A percentile compares a stretch with the other conserved stretches of the same genome.
Evolutionary conservation across 495 filamentous ascomycete species (phyloP).

Genomic region (Lophiotrema nucula): DNA sequence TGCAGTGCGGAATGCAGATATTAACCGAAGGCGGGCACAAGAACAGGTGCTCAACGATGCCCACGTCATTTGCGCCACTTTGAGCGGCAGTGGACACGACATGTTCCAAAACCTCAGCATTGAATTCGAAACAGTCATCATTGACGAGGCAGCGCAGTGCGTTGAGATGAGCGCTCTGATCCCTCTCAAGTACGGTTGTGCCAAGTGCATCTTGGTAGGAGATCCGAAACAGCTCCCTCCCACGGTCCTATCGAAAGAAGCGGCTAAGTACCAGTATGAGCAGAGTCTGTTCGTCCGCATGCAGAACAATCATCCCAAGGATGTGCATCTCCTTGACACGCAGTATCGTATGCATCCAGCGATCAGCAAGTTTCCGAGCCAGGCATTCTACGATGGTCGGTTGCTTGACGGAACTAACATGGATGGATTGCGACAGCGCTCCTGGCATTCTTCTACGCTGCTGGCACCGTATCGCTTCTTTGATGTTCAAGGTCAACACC

Average conservation of each 20-base stretch:
- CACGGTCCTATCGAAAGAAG: conserved; percentile 90
- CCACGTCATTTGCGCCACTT: conserved; percentile 90
- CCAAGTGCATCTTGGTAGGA: conserved; percentile 95
- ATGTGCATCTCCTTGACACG: conserved; percentile 91
- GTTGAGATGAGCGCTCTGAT: conserved; percentile 96
- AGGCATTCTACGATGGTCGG: conserved; percentile 84
- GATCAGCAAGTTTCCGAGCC: conserved; percentile 85
- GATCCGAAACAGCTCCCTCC: conserved; percentile 97
- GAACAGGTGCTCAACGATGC: conserved; percentile 87
- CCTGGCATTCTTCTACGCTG: conserved; percentile 80
- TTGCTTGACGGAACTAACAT: conserved; percentile 83
- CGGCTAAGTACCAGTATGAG: conserved; percentile 90
- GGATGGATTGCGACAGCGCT: conserved; percentile 66
- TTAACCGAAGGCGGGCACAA: conserved; percentile 78
- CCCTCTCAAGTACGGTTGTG: conserved; percentile 94
- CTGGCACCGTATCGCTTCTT: conserved; percentile 97
- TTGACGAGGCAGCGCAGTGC: conserved; percentile 97
- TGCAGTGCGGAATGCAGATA: conserved; percentile 73
- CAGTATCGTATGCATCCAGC: conserved; percentile 99
- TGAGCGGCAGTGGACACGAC: conserved; percentile 93
- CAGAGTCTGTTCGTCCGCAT: conserved; percentile 98
- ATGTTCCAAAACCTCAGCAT: conserved; percentile 94
- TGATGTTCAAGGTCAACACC: conserved; percentile 86
- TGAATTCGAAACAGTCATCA: conserved; percentile 97
- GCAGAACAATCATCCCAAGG: conserved; percentile 83